Evolutionary conservation across 176 grass and related monocot species (phyloP).

Genomic region (Areca catechu): DNA sequence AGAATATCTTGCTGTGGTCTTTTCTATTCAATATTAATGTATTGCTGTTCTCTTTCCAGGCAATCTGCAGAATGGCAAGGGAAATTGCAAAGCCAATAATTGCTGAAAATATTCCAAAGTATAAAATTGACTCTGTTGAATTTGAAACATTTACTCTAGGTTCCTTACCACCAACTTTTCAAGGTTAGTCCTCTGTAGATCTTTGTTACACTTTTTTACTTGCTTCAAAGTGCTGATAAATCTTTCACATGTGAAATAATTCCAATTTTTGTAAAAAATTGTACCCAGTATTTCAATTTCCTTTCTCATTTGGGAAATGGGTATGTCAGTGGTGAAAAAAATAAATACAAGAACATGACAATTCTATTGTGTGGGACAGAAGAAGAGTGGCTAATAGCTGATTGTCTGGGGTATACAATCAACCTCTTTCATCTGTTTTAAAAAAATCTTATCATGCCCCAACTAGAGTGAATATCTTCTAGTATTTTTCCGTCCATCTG

Average conservation of each 20-base stretch:
- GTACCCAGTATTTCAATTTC: too few species aligned
- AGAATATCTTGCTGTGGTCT: not conserved
- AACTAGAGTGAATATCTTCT: too few species aligned
- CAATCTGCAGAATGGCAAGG: slow-evolving; percentile 77
- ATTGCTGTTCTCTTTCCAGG: slow-evolving; percentile 35
- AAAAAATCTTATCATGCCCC: too few species aligned
- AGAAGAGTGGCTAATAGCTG: too few species aligned
- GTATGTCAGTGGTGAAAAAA: too few species aligned
- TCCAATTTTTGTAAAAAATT: too few species aligned
- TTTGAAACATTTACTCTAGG: slow-evolving; percentile 90
- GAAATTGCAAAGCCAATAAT: slow-evolving; percentile 85
- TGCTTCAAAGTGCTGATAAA: not conserved
- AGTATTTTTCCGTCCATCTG: too few species aligned
- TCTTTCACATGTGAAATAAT: not conserved
- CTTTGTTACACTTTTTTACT: not conserved
- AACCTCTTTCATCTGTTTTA: too few species aligned
- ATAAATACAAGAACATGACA: too few species aligned
- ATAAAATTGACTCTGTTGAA: slow-evolving; percentile 83
- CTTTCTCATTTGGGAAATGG: too few species aligned
- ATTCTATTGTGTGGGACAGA: too few species aligned
- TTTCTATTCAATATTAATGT: slow-evolving; percentile 17
- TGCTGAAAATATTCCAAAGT: slow-evolving; percentile 63
- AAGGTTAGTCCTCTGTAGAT: slow-evolving; percentile 42
- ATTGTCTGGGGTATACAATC: too few species aligned
- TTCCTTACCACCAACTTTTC: slow-evolving; percentile 84